Evolutionary conservation across 805 yeast species (phyloP).

Genomic region (Nematodospora valgi): DNA sequence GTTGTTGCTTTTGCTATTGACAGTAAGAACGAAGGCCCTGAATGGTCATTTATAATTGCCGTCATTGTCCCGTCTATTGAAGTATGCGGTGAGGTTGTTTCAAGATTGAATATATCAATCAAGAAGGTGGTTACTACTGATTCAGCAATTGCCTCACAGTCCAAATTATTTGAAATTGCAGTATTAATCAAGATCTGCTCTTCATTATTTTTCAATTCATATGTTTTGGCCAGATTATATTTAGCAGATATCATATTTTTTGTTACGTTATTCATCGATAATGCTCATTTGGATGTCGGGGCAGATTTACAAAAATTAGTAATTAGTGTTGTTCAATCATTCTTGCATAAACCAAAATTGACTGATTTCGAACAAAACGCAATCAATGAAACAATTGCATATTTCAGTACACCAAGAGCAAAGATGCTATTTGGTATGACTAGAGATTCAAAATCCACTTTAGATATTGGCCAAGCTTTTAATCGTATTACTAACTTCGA

Average conservation of each 20-base stretch:
- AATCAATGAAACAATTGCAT: constrained; percentile 46
- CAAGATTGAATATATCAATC: constrained; percentile 53
- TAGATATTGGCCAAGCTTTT: constrained; percentile 31
- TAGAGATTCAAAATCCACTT: constrained; percentile 43
- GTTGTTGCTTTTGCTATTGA: constrained; percentile 71
- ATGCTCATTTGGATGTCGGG: constrained; percentile 54
- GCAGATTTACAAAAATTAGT: constrained; percentile 56
- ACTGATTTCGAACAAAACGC: constrained; percentile 31
- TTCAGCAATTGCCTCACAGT: constrained; percentile 36
- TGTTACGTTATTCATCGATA: constrained; percentile 58
- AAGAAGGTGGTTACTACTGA: constrained; percentile 45
- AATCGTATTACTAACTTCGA: constrained; percentile 51
- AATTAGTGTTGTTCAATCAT: constrained; percentile 67
- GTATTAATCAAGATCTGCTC: constrained; percentile 63
- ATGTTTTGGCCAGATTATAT: constrained; percentile 56
- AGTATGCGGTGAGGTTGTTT: constrained; percentile 61
- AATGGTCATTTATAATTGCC: constrained; percentile 61
- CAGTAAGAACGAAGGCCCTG: constrained; percentile 69
- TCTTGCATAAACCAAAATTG: constrained; percentile 55
- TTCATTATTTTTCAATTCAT: constrained; percentile 68
- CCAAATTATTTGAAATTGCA: constrained; percentile 66
- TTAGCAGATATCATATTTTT: constrained; percentile 71
- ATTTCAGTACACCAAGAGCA: constrained; percentile 59
- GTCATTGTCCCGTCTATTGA: constrained; percentile 75
- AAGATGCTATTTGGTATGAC: constrained; percentile 69